phyloP scores from a whole-genome alignment of 495 filamentous ascomycete species.

The Barbatosphaeria neglecta region DNA sequence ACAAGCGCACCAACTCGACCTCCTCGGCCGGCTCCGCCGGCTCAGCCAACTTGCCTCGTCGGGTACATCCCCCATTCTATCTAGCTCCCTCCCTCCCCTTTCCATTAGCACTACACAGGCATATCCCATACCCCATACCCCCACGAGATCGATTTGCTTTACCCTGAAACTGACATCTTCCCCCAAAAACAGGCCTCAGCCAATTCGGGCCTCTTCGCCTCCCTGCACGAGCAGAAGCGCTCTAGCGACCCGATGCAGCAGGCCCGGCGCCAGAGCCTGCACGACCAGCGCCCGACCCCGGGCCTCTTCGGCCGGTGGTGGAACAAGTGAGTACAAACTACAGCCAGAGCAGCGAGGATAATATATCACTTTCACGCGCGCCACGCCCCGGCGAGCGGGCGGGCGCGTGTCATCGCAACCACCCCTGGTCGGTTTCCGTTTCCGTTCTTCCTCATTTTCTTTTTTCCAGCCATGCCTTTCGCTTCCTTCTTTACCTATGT shows the following conservation, averaged over 20 bases:
- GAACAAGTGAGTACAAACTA: conserved; percentile 33
- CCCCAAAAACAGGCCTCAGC: conserved; percentile 14
- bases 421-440: no score
- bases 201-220: conserved; percentile 23
- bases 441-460: no score
- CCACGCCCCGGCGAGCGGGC: no score
- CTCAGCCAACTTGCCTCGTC: conserved; percentile 3
- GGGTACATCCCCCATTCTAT: conserved; percentile 2
- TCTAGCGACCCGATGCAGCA: conserved; percentile 21
- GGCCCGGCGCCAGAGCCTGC: conserved; percentile 30
- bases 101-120: no score
- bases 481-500: no score
- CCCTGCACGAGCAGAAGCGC: conserved; percentile 32
- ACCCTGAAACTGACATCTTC: neutral
- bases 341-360: no score
- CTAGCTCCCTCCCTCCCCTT: neutral
- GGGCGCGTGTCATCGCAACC: no score
- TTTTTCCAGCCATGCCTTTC: no score
- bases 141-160: no score
- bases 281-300: conserved; percentile 28
- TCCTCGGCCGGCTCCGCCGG: conserved; percentile 10
- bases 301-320: conserved; percentile 37
- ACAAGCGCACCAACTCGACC: conserved; percentile 17
- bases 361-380: no score
- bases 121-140: no score